These are phyloP conservation scores for Populus deltoides DNA, from an alignment of 345 rosid species.

Conservation along the genomic window DNA sequence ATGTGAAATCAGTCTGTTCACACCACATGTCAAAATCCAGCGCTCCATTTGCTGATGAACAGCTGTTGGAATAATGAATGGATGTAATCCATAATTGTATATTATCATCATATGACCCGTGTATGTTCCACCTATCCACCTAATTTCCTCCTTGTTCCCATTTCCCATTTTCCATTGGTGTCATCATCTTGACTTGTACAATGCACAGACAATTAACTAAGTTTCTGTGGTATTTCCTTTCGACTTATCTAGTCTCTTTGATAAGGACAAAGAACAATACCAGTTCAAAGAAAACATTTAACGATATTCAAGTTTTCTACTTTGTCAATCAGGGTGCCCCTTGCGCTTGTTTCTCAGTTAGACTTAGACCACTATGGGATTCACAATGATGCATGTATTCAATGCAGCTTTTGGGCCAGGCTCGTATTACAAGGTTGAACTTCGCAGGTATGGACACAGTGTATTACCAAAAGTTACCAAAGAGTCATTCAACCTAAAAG, in stretches of 20 bases:
- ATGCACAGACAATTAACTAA: conserved; percentile 16
- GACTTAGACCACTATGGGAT: background rate
- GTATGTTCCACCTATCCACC: conserved; percentile 23
- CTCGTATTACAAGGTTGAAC: conserved; percentile 1
- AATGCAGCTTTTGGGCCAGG: background rate
- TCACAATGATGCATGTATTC: no score
- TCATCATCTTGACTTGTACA: conserved; percentile 19
- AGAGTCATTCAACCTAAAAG: background rate
- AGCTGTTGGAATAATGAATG: conserved; percentile 16
- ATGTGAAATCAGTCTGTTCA: conserved; percentile 16
- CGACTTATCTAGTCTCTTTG: background rate
- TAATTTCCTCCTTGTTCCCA: background rate
- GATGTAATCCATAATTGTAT: conserved; percentile 14
- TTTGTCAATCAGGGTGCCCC: background rate
- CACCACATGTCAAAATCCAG: conserved; percentile 14
- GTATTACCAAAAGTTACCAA: background rate
- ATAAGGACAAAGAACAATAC: background rate
- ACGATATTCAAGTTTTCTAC: background rate
- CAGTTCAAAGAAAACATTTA: background rate
- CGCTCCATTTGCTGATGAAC: background rate
- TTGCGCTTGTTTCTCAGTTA: background rate
- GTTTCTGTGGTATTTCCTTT: background rate
- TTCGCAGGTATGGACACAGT: background rate
- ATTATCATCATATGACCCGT: conserved; percentile 2
- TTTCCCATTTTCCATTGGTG: background rate